Percentiles rank a stretch among this genome's conserved stretches.
Conservation (phyloP, 164 flowering plant genomes). For the Dillenia suffruticosa region DNA sequence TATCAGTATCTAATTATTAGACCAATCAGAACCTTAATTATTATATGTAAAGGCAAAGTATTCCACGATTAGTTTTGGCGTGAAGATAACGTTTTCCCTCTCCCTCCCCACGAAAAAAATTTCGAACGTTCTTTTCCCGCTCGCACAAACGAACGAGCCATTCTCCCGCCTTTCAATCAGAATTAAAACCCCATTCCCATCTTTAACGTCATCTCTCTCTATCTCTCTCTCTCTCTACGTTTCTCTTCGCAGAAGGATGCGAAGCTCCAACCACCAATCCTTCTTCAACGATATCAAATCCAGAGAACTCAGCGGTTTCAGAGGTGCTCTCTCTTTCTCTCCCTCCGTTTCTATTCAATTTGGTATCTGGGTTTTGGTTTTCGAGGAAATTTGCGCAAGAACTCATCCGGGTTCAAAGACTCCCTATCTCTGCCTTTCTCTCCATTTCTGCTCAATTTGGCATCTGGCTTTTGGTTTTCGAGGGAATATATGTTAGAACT, state of each 20-base stretch:
- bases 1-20: too few relatives aligned
- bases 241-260: conserved; percentile 28
- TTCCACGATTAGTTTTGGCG: too few relatives aligned
- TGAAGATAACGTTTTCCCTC: too few relatives aligned
- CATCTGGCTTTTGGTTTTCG: neutral
- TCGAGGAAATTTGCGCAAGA: too few relatives aligned
- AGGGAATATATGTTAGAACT: too few relatives aligned
- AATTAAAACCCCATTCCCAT: neutral
- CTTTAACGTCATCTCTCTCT: neutral
- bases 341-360: neutral
- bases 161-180: conserved; percentile 4
- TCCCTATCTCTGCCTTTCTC: neutral
- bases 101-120: too few relatives aligned
- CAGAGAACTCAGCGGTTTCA: conserved; percentile 79
- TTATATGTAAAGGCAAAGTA: too few relatives aligned
- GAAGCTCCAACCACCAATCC: conserved; percentile 32
- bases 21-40: too few relatives aligned
- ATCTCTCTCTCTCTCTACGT: conserved; percentile 13
- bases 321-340: conserved; percentile 33
- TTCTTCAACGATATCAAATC: conserved; percentile 54
- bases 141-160: neutral
- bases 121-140: conserved; percentile 7
- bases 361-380: neutral
- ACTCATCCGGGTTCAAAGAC: too few relatives aligned
- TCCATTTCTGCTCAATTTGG: neutral